These are phyloP conservation scores for Blastocystis sp. DNA, from an alignment of 352 stramenopile species.

Conservation along the genomic window DNA sequence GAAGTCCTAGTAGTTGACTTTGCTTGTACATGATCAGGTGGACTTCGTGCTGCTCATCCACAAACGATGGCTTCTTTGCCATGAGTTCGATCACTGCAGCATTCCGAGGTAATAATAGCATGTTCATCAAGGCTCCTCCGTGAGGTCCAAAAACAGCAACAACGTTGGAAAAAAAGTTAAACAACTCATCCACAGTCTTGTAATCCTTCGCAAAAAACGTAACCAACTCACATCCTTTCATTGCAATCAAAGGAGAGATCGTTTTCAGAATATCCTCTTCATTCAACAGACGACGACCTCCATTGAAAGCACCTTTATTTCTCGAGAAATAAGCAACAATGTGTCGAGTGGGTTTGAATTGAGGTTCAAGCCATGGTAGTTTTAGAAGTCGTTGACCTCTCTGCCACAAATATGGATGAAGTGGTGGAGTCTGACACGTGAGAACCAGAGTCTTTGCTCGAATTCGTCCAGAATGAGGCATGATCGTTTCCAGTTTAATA, in stretches of 20 bases:
- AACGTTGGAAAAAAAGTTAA: constrained; percentile 30
- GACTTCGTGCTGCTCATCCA: not conserved
- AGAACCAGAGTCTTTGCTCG: not conserved
- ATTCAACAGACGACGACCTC: constrained; percentile 15
- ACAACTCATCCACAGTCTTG: not conserved
- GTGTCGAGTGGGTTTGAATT: not conserved
- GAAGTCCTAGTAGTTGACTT: not conserved
- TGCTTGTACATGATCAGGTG: constrained; percentile 23
- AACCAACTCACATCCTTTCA: constrained; percentile 10
- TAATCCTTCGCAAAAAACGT: constrained; percentile 41
- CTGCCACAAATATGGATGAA: constrained; percentile 57
- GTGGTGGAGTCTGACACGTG: constrained; percentile 27
- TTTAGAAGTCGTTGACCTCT: constrained; percentile 30
- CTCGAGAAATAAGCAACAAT: constrained; percentile 42
- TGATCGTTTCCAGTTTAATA: not conserved
- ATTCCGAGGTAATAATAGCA: constrained; percentile 18
- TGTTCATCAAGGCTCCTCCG: constrained; percentile 50
- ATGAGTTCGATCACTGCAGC: constrained; percentile 41
- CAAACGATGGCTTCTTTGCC: constrained; percentile 15
- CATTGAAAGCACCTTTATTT: not conserved
- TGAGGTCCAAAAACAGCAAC: constrained; percentile 28
- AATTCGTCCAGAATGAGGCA: not conserved
- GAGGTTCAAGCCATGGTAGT: constrained; percentile 5
- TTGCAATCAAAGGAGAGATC: not conserved
- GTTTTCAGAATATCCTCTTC: constrained; percentile 1